Percentiles rank a stretch among this genome's conserved stretches.
Evolutionary conservation across 768 basidiomycete species (phyloP).

Genomic region (Clitopilus passeckerianus): DNA sequence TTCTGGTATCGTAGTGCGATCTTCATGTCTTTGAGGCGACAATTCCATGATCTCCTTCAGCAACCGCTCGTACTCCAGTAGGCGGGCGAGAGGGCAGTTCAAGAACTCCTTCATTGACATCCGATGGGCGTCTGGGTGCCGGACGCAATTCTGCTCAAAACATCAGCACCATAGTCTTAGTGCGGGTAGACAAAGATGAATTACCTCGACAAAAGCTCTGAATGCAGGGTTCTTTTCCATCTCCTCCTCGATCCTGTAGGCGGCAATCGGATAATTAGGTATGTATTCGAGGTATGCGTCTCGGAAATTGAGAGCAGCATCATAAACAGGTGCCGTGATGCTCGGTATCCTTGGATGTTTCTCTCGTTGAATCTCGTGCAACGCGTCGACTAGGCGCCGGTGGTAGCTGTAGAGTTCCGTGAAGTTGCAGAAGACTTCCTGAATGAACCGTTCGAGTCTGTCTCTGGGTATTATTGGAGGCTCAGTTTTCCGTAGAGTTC

Average conservation of each 20-base stretch:
- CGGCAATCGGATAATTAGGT: conserved; percentile 88
- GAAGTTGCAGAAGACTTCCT: conserved; percentile 88
- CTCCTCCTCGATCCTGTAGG: conserved; percentile 85
- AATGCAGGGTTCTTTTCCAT: conserved; percentile 76
- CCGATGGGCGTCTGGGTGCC: conserved; percentile 74
- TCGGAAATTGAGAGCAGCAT: conserved; percentile 88
- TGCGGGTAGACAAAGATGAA: conserved; percentile 13
- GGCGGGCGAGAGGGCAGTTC: conserved; percentile 83
- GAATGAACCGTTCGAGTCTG: conserved; percentile 70
- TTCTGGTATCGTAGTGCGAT: conserved; percentile 74
- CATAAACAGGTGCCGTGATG: conserved; percentile 80
- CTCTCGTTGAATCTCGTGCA: conserved; percentile 85
- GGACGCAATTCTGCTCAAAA: conserved; percentile 32
- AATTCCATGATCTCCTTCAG: conserved; percentile 78
- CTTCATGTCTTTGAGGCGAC: conserved; percentile 70
- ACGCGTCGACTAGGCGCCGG: conserved; percentile 66
- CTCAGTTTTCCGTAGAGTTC: conserved; percentile 65
- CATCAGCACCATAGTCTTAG: not conserved
- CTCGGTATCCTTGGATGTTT: conserved; percentile 78
- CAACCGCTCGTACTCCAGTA: conserved; percentile 83
- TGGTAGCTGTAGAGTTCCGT: conserved; percentile 73
- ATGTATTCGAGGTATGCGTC: conserved; percentile 92
- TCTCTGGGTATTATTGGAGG: conserved; percentile 77
- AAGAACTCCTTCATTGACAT: conserved; percentile 92
- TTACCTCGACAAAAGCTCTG: conserved; percentile 74